phyloP scores from a whole-genome alignment of 495 filamentous ascomycete species.

The Daldinia loculata region DNA sequence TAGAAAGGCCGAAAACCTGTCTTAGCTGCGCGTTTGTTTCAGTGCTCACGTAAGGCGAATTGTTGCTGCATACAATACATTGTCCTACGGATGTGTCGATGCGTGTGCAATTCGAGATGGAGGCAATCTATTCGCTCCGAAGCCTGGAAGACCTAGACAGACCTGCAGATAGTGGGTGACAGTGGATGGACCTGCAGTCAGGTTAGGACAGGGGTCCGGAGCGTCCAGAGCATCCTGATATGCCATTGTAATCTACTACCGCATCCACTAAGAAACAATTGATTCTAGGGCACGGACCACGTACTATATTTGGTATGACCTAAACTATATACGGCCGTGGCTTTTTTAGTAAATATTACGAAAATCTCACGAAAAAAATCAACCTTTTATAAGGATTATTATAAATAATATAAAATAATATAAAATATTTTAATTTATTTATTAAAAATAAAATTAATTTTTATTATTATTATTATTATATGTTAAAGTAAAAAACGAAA shows the following conservation, averaged over 20 bases:
- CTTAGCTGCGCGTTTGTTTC: not conserved
- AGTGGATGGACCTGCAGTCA: constrained; percentile 30
- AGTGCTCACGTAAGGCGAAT: constrained; percentile 8
- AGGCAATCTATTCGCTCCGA: constrained; percentile 24
- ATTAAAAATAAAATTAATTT: no score
- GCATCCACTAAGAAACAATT: no score
- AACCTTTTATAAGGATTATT: no score
- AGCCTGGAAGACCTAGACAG: constrained; percentile 13
- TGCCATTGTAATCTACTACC: constrained; percentile 29
- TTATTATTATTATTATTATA: no score
- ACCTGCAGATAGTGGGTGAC: not conserved
- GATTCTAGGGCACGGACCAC: no score
- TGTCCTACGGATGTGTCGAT: constrained; percentile 8
- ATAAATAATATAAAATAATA: no score
- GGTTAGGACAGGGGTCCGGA: constrained; percentile 22
- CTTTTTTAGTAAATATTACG: no score
- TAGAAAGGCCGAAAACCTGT: constrained; percentile 3
- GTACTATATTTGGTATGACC: no score
- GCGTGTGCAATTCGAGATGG: constrained; percentile 18
- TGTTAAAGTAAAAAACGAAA: no score
- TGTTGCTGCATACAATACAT: constrained; percentile 1
- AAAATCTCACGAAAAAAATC: no score
- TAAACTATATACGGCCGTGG: no score
- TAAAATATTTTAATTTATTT: no score
- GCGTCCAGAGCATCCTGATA: constrained; percentile 20